Conservation (phyloP, 345 rosid genomes). For the Cardiospermum halicacabum region DNA sequence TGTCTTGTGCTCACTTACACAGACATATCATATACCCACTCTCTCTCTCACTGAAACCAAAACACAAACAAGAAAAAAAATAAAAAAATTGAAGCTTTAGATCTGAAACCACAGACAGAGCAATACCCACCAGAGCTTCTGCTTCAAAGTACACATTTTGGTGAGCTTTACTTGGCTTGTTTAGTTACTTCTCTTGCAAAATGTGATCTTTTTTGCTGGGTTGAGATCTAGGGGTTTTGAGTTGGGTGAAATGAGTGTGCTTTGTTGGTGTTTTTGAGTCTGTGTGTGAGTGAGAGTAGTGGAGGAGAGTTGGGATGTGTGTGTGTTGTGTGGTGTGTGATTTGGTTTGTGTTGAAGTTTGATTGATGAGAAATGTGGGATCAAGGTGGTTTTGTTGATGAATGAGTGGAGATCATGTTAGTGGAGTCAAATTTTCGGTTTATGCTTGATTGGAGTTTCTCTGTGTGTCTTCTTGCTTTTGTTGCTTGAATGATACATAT, state of each 20-base stretch:
- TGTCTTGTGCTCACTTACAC: slow-evolving; percentile 6
- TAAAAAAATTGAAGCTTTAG: slow-evolving; percentile 2
- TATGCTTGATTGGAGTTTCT: neutral
- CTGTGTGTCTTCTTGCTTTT: neutral
- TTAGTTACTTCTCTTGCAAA: neutral
- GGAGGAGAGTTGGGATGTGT: slow-evolving; percentile 9
- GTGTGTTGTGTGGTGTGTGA: neutral
- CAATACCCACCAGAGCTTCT: neutral
- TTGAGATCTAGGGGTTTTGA: neutral
- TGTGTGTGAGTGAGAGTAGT: neutral
- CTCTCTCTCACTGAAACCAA: slow-evolving; percentile 7
- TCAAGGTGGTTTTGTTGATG: neutral
- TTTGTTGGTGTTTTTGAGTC: too few species aligned
- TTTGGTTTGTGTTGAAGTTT: neutral
- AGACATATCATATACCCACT: neutral
- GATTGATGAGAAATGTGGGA: slow-evolving; percentile 5
- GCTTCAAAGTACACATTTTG: slow-evolving; percentile 8
- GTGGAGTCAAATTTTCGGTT: neutral
- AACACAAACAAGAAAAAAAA: neutral
- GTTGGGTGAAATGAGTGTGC: neutral
- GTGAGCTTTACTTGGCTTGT: neutral
- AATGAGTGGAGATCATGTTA: neutral
- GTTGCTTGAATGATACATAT: neutral
- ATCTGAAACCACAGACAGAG: slow-evolving; percentile 10
- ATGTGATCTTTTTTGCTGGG: slow-evolving; percentile 11